Conservation (phyloP, 1,139 yeast species). For the Williopsis jadinii region DNA sequence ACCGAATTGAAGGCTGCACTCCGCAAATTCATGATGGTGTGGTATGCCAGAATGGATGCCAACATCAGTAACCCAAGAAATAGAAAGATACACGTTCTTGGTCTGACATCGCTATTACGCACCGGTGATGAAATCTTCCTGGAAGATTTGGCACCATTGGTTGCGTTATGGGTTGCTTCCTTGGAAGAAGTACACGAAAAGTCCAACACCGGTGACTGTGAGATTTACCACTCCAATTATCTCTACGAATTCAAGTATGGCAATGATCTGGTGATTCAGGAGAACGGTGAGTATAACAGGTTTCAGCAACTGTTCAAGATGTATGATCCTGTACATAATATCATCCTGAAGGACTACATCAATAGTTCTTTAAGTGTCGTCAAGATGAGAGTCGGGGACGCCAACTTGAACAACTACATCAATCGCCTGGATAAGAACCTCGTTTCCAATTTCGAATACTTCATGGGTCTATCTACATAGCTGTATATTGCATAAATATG, state of each 20-base stretch:
- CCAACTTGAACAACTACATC: constrained; percentile 23
- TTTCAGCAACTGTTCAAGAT: constrained; percentile 39
- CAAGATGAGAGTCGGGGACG: constrained; percentile 25
- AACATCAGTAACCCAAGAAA: constrained; percentile 63
- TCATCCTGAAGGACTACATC: constrained; percentile 37
- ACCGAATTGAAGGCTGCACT: constrained; percentile 18
- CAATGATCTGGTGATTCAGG: constrained; percentile 35
- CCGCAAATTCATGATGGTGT: constrained; percentile 25
- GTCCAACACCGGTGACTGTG: constrained; percentile 44
- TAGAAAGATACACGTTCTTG: constrained; percentile 58
- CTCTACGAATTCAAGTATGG: constrained; percentile 35
- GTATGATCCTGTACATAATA: constrained; percentile 53
- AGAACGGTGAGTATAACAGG: constrained; percentile 53
- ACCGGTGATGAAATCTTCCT: constrained; percentile 27
- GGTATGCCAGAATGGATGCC: constrained; percentile 32
- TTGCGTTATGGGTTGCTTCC: constrained; percentile 50
- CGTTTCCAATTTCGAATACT: constrained; percentile 28
- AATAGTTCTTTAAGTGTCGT: constrained; percentile 25
- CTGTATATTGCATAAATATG: not conserved
- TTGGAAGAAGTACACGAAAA: constrained; percentile 71
- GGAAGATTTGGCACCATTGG: constrained; percentile 32
- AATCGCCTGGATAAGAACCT: constrained; percentile 21
- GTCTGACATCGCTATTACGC: constrained; percentile 39
- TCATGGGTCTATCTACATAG: constrained; percentile 13
- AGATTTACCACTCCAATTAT: constrained; percentile 53